A percentile compares a stretch with the other conserved stretches of the same genome.
Conservation (phyloP, 106 monocot species). For the Platanthera zijinensis region DNA sequence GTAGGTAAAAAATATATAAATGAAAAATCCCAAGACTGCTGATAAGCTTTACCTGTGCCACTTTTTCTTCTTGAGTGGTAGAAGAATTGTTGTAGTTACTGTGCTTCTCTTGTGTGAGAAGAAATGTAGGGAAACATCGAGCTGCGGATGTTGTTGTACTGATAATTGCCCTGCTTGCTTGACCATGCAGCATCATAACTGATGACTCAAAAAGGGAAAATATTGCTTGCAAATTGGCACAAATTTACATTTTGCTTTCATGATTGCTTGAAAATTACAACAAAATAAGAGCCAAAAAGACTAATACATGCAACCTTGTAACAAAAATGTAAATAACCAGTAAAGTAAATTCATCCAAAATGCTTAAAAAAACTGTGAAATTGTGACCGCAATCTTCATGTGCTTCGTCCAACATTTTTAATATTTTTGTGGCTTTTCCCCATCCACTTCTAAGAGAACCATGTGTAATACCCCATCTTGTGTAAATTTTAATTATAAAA, state of each 20-base stretch:
- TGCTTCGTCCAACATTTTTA: neutral
- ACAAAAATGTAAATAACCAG: neutral
- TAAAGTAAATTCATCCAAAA: neutral
- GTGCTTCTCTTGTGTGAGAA: neutral
- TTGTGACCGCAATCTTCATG: neutral
- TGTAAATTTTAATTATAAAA: too few relatives aligned
- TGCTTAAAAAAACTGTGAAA: neutral
- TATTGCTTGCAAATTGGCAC: neutral
- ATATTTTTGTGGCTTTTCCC: neutral
- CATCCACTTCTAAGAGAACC: neutral
- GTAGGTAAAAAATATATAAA: neutral
- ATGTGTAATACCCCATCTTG: neutral
- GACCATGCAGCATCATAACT: slow-evolving; percentile 1
- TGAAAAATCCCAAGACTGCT: neutral
- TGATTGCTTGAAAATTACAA: neutral
- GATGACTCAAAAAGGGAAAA: neutral
- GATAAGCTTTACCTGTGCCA: neutral
- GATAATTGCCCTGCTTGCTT: neutral
- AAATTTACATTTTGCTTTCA: neutral
- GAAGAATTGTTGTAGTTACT: neutral
- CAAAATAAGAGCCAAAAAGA: neutral
- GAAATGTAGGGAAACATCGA: neutral
- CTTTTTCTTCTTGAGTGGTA: neutral
- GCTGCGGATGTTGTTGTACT: neutral
- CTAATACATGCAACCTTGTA: neutral